Evolutionary conservation across 2,329 filamentous ascomycete genomes (phyloP).

Genomic region (Colletotrichum magnum): DNA sequence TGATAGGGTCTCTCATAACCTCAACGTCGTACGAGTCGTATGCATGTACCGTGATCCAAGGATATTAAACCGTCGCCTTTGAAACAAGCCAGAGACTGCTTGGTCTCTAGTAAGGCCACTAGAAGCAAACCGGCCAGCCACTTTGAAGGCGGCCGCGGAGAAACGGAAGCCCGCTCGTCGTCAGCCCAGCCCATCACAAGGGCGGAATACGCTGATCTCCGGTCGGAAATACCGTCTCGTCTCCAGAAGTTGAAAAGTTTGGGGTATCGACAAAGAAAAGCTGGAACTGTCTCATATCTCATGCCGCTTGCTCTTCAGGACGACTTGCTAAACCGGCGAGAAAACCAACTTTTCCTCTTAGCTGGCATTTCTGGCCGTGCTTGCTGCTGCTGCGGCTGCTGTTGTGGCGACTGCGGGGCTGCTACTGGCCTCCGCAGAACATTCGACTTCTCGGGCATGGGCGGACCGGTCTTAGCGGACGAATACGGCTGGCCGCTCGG

Average conservation of each 20-base stretch:
- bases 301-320: slow-evolving; percentile 40
- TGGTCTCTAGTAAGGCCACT: background rate
- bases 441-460: slow-evolving; percentile 22
- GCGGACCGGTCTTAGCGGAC: slow-evolving; percentile 23
- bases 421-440: slow-evolving; percentile 45
- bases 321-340: slow-evolving; percentile 81
- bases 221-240: slow-evolving; percentile 11
- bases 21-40: slow-evolving; percentile 40
- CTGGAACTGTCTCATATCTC: slow-evolving; percentile 13
- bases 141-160: background rate
- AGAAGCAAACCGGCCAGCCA: slow-evolving; percentile 2
- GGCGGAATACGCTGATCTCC: slow-evolving; percentile 3
- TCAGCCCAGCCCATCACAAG: slow-evolving; percentile 5
- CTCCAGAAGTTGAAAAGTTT: slow-evolving; percentile 26
- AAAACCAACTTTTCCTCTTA: slow-evolving; percentile 93
- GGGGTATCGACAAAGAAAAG: slow-evolving; percentile 43
- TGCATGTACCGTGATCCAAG: slow-evolving; percentile 42
- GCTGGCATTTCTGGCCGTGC: slow-evolving; percentile 60
- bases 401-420: slow-evolving; percentile 29
- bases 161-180: background rate
- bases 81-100: background rate
- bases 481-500: slow-evolving; percentile 6
- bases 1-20: slow-evolving; percentile 10
- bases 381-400: slow-evolving; percentile 41
- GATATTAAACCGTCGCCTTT: slow-evolving; percentile 23